Evolutionary conservation across 129 eudicot species (phyloP).

Genomic region (Arctium lappa): DNA sequence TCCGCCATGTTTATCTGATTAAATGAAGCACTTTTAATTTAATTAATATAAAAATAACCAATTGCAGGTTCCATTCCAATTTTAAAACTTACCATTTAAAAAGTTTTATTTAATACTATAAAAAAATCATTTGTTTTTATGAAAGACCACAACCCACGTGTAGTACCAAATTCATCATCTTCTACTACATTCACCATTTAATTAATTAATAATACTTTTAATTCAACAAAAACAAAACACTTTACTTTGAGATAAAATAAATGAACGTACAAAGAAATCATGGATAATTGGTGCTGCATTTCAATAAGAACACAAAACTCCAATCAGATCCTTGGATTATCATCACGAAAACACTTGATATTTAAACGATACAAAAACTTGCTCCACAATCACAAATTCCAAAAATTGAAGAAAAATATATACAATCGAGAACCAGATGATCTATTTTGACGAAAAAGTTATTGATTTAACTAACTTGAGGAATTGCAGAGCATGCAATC

Average conservation of each 20-base stretch:
- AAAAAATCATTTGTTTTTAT: not conserved
- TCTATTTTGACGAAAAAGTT: not conserved
- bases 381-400: not conserved
- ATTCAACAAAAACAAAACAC: not conserved
- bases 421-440: not conserved
- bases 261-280: not conserved
- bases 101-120: no score
- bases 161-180: not conserved
- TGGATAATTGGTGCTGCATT: not conserved
- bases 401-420: not conserved
- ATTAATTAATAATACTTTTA: not conserved
- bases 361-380: not conserved
- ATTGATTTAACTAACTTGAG: not conserved
- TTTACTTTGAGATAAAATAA: not conserved
- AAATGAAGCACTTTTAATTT: not conserved
- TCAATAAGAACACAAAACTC: not conserved
- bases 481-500: slow-evolving; percentile 52
- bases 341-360: not conserved
- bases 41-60: not conserved
- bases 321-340: not conserved
- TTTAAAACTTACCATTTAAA: no score
- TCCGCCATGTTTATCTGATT: no score
- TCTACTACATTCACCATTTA: not conserved
- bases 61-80: not conserved
- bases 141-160: not conserved